Evolutionary conservation across 208 protist genomes (phyloP).

Genomic region (Polymyxa betae): DNA sequence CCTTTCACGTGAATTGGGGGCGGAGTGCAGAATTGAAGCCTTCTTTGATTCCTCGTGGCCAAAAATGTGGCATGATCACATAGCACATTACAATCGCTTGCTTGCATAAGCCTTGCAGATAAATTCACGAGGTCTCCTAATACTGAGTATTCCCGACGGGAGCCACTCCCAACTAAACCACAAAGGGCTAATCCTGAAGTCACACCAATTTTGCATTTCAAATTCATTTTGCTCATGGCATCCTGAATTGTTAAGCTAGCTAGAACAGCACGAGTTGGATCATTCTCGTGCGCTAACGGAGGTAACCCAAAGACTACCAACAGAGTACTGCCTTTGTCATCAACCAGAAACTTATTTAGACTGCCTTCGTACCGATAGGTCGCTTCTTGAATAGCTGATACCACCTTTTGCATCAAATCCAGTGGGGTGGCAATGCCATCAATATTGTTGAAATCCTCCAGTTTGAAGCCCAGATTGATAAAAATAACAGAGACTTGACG

Average conservation of each 20-base stretch:
- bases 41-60: neutral
- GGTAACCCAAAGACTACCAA: constrained; percentile 67
- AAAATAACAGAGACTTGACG: constrained; percentile 63
- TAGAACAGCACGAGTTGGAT: constrained; percentile 59
- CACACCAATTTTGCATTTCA: constrained; percentile 60
- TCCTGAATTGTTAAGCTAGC: constrained; percentile 57
- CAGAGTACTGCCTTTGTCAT: constrained; percentile 70
- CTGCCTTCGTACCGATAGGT: constrained; percentile 64
- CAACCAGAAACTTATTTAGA: constrained; percentile 69
- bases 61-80: constrained; percentile 61
- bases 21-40: constrained; percentile 49
- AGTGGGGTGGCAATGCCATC: constrained; percentile 42
- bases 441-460: constrained; percentile 41
- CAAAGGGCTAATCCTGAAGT: constrained; percentile 68
- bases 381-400: constrained; percentile 56
- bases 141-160: constrained; percentile 69
- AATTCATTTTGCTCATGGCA: constrained; percentile 50
- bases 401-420: constrained; percentile 55
- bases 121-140: constrained; percentile 70
- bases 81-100: neutral
- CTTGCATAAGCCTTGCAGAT: constrained; percentile 64
- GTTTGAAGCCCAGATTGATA: constrained; percentile 60
- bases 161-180: constrained; percentile 63
- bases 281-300: constrained; percentile 66
- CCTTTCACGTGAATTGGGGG: constrained; percentile 61